Evolutionary conservation across 352 stramenopile species (phyloP).

Genomic region (Globisporangium carolinianum): DNA sequence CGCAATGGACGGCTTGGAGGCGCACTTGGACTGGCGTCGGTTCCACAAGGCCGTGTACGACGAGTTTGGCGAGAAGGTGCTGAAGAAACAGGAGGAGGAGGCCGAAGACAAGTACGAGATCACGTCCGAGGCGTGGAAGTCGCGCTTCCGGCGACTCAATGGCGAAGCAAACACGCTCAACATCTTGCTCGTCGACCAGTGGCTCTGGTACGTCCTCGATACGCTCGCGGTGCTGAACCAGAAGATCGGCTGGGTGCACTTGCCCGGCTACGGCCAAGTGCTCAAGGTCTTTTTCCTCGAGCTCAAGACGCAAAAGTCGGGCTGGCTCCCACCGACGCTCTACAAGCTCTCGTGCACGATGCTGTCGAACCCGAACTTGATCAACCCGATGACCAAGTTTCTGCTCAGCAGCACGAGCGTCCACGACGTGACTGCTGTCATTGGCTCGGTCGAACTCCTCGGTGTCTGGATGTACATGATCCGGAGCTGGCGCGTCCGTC

Average conservation of each 20-base stretch:
- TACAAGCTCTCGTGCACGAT: conserved; percentile 89
- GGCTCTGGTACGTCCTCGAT: conserved; percentile 87
- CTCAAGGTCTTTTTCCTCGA: conserved; percentile 87
- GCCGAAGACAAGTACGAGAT: conserved; percentile 88
- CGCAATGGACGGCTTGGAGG: conserved; percentile 84
- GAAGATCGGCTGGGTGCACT: conserved; percentile 83
- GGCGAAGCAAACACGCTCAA: conserved; percentile 84
- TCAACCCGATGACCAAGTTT: conserved; percentile 90
- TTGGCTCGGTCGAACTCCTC: conserved; percentile 79
- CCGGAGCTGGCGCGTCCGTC: conserved; percentile 81
- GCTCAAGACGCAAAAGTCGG: conserved; percentile 84
- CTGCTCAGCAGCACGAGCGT: conserved; percentile 82
- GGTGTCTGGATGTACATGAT: conserved; percentile 92
- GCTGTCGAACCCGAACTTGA: conserved; percentile 80
- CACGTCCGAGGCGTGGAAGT: conserved; percentile 75
- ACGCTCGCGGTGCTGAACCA: conserved; percentile 85
- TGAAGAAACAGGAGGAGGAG: conserved; percentile 84
- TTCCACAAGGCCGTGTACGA: conserved; percentile 88
- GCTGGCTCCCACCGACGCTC: conserved; percentile 76
- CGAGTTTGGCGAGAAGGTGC: conserved; percentile 77
- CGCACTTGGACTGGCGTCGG: conserved; percentile 82
- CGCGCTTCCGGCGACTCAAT: conserved; percentile 71
- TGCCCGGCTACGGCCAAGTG: conserved; percentile 83
- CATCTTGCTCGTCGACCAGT: conserved; percentile 84
- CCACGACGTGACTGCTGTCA: conserved; percentile 83